Conservation (phyloP, 2,329 filamentous ascomycete genomes). For the Chaetomiaceae sp. region DNA sequence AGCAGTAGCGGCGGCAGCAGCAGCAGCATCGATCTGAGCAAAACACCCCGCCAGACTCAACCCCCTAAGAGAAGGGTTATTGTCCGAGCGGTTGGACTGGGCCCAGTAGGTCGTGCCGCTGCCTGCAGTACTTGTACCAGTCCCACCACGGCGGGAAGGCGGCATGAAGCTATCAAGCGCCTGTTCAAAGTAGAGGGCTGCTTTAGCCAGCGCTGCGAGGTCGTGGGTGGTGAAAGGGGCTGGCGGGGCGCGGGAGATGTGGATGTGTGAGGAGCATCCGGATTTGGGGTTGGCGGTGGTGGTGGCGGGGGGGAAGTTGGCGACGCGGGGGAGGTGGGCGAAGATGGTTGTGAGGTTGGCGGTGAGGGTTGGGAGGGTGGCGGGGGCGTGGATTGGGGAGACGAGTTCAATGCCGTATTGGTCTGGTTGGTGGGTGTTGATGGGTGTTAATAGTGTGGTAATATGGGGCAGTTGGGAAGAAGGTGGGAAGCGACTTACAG, state of each 20-base stretch:
- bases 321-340: constrained; percentile 19
- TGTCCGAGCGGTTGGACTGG: constrained; percentile 32
- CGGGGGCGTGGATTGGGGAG: constrained; percentile 32
- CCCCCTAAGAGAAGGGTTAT: constrained; percentile 20
- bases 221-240: constrained; percentile 25
- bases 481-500: constrained; percentile 24
- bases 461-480: neutral
- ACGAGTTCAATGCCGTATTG: constrained; percentile 34
- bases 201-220: constrained; percentile 31
- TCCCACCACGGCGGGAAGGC: too few species aligned
- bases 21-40: constrained; percentile 24
- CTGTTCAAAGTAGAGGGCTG: constrained; percentile 32
- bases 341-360: constrained; percentile 32
- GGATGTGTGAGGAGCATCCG: constrained; percentile 38
- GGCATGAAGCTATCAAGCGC: constrained; percentile 33
- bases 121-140: too few species aligned
- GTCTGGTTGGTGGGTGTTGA: neutral
- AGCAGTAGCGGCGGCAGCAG: too few species aligned
- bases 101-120: constrained; percentile 32
- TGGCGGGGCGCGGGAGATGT: constrained; percentile 31
- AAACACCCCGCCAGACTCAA: constrained; percentile 26
- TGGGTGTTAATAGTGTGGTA: constrained; percentile 1
- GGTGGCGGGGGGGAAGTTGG: constrained; percentile 25
- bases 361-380: constrained; percentile 8
- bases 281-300: too few species aligned